These are phyloP conservation scores for Fusarium sp. DNA, from an alignment of 2,329 filamentous ascomycete genomes.

Conservation along the genomic window DNA sequence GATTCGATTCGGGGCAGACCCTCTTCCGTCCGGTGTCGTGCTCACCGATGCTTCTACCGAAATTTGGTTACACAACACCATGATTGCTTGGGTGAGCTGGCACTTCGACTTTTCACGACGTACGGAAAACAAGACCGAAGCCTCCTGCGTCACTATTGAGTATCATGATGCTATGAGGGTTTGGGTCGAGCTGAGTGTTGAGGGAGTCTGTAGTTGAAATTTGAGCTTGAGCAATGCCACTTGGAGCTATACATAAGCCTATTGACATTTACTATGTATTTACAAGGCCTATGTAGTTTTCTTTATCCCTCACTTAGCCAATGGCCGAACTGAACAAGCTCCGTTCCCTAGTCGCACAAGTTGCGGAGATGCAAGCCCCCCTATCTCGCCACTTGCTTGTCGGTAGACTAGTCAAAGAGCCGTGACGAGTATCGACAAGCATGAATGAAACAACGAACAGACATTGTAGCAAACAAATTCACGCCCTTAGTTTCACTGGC, in stretches of 20 bases:
- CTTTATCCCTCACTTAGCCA: neutral
- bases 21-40: conserved; percentile 9
- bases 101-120: conserved; percentile 20
- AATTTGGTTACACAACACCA: conserved; percentile 32
- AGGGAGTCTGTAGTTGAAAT: neutral
- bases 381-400: neutral
- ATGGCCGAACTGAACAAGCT: conserved; percentile 10
- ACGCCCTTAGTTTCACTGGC: neutral
- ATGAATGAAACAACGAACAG: neutral
- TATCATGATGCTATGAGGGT: neutral
- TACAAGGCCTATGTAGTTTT: neutral
- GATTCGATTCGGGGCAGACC: neutral
- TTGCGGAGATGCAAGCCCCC: conserved; percentile 22
- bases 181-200: neutral
- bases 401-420: neutral
- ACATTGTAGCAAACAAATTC: neutral
- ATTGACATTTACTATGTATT: neutral
- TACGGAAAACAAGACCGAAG: conserved; percentile 20
- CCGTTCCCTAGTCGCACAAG: conserved; percentile 26
- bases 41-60: conserved; percentile 38
- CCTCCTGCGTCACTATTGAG: conserved; percentile 13
- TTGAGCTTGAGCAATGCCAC: neutral
- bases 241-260: neutral
- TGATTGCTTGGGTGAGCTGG: conserved; percentile 23
- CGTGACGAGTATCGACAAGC: neutral